Base-by-base conservation (phyloP, 768 basidiomycete genomes). In the Tulasnella sp. region DNA sequence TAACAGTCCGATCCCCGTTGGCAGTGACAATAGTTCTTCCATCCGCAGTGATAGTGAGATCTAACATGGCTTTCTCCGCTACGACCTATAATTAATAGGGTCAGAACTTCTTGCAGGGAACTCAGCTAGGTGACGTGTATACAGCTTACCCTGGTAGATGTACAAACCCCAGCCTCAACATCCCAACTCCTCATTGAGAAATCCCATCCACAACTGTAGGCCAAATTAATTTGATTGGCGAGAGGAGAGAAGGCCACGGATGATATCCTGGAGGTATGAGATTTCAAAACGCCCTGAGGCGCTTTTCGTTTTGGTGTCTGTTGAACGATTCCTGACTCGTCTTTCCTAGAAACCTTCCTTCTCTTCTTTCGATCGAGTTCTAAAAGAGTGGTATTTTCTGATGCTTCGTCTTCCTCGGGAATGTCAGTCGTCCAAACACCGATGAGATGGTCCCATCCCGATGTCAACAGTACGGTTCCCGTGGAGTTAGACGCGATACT, bases 121-220 rank as follows among this genome's bases (percentile, higher is more conserved):
- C 49, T 4, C n/a, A n/a, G n/a, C n/a, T n/a, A n/a, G n/a, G n/a
- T n/a, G n/a, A n/a, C n/a, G n/a, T n/a, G n/a, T n/a, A n/a, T n/a
- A n/a, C n/a, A n/a, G n/a, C n/a, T n/a, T 57, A 87, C 84, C 39
- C 85, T 77, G 0, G 83, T 86, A 37, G 73, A 63, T 0, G 72
- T 69, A 53, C 83, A 89, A 4, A 87, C 65, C 2, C 83, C 88
- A 33, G 69, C 73, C 58, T 87, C 83, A 3, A 82, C 70, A 60
- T 95, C 89, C 93, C 93, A 99, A 2, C 72, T 68, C 20, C 89
- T 72, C 4, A 96, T 78, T 0, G 88, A 88, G 25, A 91, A 93
- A 65, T 95, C 92, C 61, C 88, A 87, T 0, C 87, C 85, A 60
- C 81, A 82, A 58, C 84, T 88, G 56, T 79, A 77, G 25, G 80